Percentiles rank a stretch among this genome's conserved stretches.
These are phyloP conservation scores for Venturia carpophila DNA, from an alignment of 2,329 filamentous ascomycete species.

Conservation along the genomic window DNA sequence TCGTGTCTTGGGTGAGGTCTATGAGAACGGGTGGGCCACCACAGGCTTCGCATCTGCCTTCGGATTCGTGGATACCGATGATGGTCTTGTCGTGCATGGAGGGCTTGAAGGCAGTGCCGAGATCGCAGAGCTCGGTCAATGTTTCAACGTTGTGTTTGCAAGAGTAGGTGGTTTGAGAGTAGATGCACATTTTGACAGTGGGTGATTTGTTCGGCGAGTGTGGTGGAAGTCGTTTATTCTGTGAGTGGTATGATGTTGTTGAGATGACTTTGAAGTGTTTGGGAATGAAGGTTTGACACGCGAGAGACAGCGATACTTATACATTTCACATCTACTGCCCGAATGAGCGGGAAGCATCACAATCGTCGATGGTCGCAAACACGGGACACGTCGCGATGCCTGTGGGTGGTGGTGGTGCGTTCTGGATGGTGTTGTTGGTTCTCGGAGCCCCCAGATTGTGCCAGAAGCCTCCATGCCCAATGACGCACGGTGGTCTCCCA, in stretches of 20 bases:
- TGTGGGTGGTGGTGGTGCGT: neutral
- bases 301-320: slow-evolving; percentile 3
- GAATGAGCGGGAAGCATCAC: neutral
- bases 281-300: neutral
- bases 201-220: neutral
- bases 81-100: slow-evolving; percentile 16
- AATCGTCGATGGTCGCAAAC: neutral
- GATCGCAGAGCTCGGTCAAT: slow-evolving; percentile 5
- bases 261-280: neutral
- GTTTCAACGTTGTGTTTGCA: slow-evolving; percentile 16
- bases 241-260: neutral
- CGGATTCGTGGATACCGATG: slow-evolving; percentile 7
- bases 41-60: slow-evolving; percentile 12
- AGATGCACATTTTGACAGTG: slow-evolving; percentile 11
- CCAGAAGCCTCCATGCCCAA: neutral
- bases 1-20: neutral
- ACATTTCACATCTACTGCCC: neutral
- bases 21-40: neutral
- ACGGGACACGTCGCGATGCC: neutral
- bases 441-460: neutral
- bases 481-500: neutral
- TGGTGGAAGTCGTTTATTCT: neutral
- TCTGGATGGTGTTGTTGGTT: neutral
- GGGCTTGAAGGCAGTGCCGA: slow-evolving; percentile 1
- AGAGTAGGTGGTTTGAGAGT: slow-evolving; percentile 10